These are phyloP conservation scores for Hypoxylon rubiginosum DNA, from an alignment of 2,329 filamentous ascomycete genomes.

Conservation along the genomic window DNA sequence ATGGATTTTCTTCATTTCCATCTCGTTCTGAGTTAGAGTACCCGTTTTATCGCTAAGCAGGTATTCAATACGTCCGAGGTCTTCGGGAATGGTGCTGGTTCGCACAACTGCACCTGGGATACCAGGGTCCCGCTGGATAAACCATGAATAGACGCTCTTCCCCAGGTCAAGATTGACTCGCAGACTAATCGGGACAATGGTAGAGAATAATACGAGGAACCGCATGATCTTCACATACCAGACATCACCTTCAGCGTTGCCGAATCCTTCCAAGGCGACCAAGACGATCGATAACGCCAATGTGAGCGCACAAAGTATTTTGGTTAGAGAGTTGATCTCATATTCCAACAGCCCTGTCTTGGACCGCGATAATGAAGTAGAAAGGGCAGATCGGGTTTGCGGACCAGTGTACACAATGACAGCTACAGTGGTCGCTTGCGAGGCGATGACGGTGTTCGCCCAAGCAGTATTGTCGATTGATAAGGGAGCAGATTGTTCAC, in stretches of 20 bases:
- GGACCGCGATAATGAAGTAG: conserved; percentile 89
- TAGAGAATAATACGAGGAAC: conserved; percentile 99
- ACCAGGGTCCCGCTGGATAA: conserved; percentile 90
- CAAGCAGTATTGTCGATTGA: conserved; percentile 98
- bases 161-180: conserved; percentile 97
- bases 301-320: conserved; percentile 92
- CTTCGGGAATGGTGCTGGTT: conserved; percentile 97
- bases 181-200: conserved; percentile 96
- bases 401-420: conserved; percentile 95
- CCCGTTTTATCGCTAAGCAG: conserved; percentile 97
- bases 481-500: conserved; percentile 75
- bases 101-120: conserved; percentile 94
- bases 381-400: conserved; percentile 93
- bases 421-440: conserved; percentile 87
- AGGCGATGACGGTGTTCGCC: conserved; percentile 97
- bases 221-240: conserved; percentile 99
- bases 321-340: conserved; percentile 97
- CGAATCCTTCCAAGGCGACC: conserved; percentile 87
- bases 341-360: conserved; percentile 95
- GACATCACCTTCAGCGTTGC: conserved; percentile 71
- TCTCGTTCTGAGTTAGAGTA: conserved; percentile 97
- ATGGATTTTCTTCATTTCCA: conserved; percentile 99
- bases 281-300: conserved; percentile 87
- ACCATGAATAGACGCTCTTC: conserved; percentile 95
- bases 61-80: conserved; percentile 95